Conservation (phyloP, 192 early-diverging fungal genomes). For the Coemansia pectinata region DNA sequence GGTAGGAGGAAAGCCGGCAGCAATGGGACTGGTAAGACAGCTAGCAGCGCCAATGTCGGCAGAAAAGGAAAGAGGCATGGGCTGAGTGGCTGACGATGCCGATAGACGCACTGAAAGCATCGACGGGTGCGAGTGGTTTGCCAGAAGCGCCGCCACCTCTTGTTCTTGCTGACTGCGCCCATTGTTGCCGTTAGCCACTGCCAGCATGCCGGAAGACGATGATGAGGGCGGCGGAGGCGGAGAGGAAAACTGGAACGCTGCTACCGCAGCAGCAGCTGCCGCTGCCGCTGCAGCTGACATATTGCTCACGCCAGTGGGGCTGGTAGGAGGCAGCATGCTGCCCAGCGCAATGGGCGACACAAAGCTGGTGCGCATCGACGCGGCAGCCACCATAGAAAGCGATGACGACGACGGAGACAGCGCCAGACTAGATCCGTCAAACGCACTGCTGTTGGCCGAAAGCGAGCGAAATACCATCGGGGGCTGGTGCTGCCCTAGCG, state of each 20-base stretch:
- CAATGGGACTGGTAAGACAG: neutral
- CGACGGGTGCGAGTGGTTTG: neutral
- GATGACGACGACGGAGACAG: conserved; percentile 10
- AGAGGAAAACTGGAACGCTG: conserved; percentile 44
- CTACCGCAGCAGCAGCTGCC: conserved; percentile 28
- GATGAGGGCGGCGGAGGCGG: neutral
- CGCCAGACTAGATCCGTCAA: conserved; percentile 18
- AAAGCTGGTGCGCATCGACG: conserved; percentile 14
- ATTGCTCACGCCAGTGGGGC: neutral
- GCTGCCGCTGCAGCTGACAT: conserved; percentile 20
- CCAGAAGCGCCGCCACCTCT: conserved; percentile 1
- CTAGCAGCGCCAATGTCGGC: neutral
- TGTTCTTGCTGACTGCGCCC: neutral
- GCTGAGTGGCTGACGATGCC: conserved; percentile 1
- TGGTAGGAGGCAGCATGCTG: conserved; percentile 10
- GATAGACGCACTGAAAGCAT: neutral
- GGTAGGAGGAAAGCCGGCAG: neutral
- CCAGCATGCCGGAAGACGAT: neutral
- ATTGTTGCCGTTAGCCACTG: neutral
- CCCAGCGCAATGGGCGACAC: conserved; percentile 34
- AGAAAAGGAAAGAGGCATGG: neutral
- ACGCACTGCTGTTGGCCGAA: conserved; percentile 19
- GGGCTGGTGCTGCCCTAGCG: conserved; percentile 7
- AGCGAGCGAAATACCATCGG: conserved; percentile 35
- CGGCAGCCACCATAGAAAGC: conserved; percentile 20